phyloP scores from a whole-genome alignment of 164 flowering plant species.

The Stephania yunnanensis region DNA sequence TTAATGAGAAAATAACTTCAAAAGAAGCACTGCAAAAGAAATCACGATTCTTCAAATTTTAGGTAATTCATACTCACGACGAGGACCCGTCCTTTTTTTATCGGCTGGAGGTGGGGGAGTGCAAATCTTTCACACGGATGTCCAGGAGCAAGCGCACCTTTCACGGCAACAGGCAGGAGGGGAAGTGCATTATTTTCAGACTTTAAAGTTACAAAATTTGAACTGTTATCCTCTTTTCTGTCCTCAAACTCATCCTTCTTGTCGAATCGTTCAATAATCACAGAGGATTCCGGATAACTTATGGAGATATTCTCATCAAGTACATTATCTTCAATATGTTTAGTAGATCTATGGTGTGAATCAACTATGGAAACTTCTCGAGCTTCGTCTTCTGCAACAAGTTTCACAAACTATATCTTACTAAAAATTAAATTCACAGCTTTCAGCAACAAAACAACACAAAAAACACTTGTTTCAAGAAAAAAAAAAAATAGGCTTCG shows the following conservation, averaged over 20 bases:
- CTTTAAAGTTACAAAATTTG: slow-evolving; percentile 10
- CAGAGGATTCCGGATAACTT: slow-evolving; percentile 3
- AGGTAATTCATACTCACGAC: slow-evolving; percentile 56
- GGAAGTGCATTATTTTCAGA: slow-evolving; percentile 14
- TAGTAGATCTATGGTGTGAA: slow-evolving; percentile 18
- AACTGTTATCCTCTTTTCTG: slow-evolving; percentile 11
- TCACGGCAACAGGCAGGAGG: slow-evolving; percentile 17
- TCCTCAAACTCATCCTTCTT: slow-evolving; percentile 7
- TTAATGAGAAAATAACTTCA: background rate
- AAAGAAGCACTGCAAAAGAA: background rate
- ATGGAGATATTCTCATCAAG: slow-evolving; percentile 13
- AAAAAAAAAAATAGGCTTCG: no score
- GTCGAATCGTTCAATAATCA: slow-evolving; percentile 8
- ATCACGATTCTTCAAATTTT: slow-evolving; percentile 3
- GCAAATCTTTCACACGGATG: slow-evolving; percentile 68
- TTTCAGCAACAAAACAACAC: background rate
- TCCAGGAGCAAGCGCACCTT: slow-evolving; percentile 12
- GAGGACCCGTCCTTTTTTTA: slow-evolving; percentile 69
- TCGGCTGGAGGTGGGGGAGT: slow-evolving; percentile 77
- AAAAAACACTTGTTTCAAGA: background rate
- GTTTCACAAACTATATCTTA: background rate
- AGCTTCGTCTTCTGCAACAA: slow-evolving; percentile 25
- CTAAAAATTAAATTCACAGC: background rate
- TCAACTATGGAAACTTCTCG: slow-evolving; percentile 13
- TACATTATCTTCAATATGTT: slow-evolving; percentile 9